Evolutionary conservation across 164 flowering plant species (phyloP).

Genomic region (Cinnamomum micranthum): DNA sequence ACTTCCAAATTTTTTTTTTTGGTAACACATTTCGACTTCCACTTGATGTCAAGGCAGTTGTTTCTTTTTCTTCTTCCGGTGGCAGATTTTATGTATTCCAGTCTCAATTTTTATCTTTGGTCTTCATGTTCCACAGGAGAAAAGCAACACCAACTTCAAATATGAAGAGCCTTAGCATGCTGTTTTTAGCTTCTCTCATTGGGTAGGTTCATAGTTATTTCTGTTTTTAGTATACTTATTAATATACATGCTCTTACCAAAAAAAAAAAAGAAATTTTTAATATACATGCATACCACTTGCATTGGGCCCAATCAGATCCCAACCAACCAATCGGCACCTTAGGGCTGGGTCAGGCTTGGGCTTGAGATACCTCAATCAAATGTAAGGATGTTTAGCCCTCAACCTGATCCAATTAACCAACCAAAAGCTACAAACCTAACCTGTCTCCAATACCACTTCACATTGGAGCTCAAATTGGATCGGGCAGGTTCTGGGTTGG

Average conservation of each 20-base stretch:
- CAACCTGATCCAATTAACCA: too few relatives aligned
- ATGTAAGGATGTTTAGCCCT: too few relatives aligned
- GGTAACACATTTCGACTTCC: too few relatives aligned
- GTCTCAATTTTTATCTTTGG: background rate
- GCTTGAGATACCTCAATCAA: too few relatives aligned
- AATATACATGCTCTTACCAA: background rate
- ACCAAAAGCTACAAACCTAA: too few relatives aligned
- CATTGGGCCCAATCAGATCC: background rate
- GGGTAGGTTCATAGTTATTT: conserved; percentile 32
- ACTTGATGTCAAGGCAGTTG: background rate
- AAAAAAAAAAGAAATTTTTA: too few relatives aligned
- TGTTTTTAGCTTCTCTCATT: conserved; percentile 45
- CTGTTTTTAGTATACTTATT: background rate
- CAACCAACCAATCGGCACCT: background rate
- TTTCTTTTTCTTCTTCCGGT: too few relatives aligned
- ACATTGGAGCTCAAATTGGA: background rate
- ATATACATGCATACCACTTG: background rate
- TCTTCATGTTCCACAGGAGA: conserved; percentile 22
- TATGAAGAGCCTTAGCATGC: conserved; percentile 44
- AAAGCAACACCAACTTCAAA: conserved; percentile 19
- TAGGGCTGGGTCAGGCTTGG: too few relatives aligned
- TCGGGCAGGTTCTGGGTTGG: too few relatives aligned
- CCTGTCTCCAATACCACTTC: background rate
- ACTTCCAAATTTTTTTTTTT: too few relatives aligned
- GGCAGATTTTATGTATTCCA: background rate